Conservation (phyloP, 2,329 filamentous ascomycete genomes). For the Cladosporium velox region DNA sequence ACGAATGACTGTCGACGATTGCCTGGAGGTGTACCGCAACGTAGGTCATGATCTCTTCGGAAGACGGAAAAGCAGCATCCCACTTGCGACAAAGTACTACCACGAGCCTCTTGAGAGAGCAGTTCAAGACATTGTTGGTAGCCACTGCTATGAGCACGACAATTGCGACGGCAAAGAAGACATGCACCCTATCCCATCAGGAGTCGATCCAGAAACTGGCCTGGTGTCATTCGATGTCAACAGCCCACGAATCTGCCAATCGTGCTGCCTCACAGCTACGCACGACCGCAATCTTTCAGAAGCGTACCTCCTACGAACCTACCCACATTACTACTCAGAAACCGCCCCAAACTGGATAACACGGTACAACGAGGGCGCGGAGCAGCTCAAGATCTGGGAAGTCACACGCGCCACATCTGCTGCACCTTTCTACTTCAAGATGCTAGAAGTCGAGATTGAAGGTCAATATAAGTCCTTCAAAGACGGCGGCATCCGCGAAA, state of each 20-base stretch:
- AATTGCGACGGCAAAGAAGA: constrained; percentile 47
- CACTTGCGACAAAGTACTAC: constrained; percentile 52
- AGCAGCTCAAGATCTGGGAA: constrained; percentile 53
- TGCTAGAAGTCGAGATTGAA: constrained; percentile 49
- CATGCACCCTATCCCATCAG: constrained; percentile 46
- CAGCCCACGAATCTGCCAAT: constrained; percentile 39
- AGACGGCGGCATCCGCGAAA: constrained; percentile 54
- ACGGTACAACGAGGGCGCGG: constrained; percentile 51
- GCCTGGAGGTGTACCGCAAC: constrained; percentile 48
- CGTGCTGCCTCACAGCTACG: constrained; percentile 52
- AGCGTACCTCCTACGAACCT: constrained; percentile 52
- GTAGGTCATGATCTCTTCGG: constrained; percentile 54
- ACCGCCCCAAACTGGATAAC: constrained; percentile 47
- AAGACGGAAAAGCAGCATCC: constrained; percentile 45
- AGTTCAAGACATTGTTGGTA: constrained; percentile 48
- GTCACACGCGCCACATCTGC: constrained; percentile 56
- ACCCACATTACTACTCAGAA: constrained; percentile 48
- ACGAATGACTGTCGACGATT: constrained; percentile 53
- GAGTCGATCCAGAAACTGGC: constrained; percentile 15
- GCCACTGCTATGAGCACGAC: constrained; percentile 47
- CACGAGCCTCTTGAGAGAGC: constrained; percentile 52
- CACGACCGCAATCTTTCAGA: constrained; percentile 50
- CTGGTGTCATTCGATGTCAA: constrained; percentile 26
- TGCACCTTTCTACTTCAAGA: constrained; percentile 55
- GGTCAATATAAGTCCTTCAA: constrained; percentile 47